Percentiles rank a stretch among this genome's conserved stretches.
phyloP scores from a whole-genome alignment of 140 eudicot species.

The Ambrosia hybrid region DNA sequence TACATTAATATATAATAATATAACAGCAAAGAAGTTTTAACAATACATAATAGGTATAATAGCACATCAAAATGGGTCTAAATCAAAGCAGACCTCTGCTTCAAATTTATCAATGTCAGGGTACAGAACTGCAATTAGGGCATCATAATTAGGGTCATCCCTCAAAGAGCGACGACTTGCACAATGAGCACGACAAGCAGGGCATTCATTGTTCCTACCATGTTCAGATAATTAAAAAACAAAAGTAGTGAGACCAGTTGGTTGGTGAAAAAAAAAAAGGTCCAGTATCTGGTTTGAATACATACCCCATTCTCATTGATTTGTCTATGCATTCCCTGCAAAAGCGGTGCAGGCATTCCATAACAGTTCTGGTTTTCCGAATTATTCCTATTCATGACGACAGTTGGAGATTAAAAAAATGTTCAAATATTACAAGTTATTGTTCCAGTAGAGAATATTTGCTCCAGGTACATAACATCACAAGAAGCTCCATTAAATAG shows the following conservation, averaged over 20 bases:
- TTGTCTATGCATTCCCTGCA: constrained; percentile 88
- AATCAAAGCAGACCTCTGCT: constrained; percentile 55
- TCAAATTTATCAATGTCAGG: constrained; percentile 59
- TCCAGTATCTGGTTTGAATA: neutral
- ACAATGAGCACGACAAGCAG: constrained; percentile 82
- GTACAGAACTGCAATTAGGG: constrained; percentile 44
- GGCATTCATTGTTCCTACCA: constrained; percentile 75
- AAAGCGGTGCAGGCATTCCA: constrained; percentile 85
- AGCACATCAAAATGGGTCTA: neutral
- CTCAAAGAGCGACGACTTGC: constrained; percentile 81
- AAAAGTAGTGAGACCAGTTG: neutral
- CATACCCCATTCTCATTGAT: constrained; percentile 79
- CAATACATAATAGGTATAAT: neutral
- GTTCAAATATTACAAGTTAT: neutral
- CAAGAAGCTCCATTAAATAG: too few relatives aligned
- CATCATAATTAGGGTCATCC: constrained; percentile 68
- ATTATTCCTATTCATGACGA: constrained; percentile 51
- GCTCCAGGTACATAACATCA: too few relatives aligned
- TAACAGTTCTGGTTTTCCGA: constrained; percentile 67
- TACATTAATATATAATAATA: constrained; percentile 17
- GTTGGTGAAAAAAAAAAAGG: neutral
- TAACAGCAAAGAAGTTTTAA: neutral
- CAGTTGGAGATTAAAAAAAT: neutral
- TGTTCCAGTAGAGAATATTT: neutral
- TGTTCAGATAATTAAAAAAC: too few relatives aligned